These are phyloP conservation scores for Termitomyces sp. DNA, from an alignment of 768 basidiomycete genomes.

Conservation along the genomic window DNA sequence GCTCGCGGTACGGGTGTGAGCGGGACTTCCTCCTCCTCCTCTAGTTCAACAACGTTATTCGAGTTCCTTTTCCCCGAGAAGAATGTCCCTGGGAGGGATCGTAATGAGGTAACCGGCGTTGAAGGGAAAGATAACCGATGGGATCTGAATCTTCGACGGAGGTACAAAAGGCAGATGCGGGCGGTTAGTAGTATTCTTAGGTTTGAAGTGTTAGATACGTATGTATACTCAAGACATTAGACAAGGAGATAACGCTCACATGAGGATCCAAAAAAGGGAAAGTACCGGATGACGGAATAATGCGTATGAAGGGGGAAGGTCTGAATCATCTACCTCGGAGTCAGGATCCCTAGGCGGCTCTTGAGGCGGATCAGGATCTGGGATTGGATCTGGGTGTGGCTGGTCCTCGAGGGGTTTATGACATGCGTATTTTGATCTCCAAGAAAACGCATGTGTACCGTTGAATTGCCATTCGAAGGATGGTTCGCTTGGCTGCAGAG, in stretches of 20 bases:
- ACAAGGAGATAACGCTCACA: not conserved
- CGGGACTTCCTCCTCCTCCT: not conserved
- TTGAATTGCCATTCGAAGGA: constrained; percentile 21
- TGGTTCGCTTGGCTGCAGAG: constrained; percentile 12
- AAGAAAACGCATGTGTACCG: constrained; percentile 23
- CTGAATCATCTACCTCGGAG: not conserved
- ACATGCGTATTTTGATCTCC: constrained; percentile 23
- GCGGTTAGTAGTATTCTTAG: not conserved
- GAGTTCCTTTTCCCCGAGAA: not conserved
- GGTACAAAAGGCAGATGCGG: not conserved
- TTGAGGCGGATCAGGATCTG: constrained; percentile 15
- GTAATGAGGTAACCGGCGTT: not conserved
- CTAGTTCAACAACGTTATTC: not conserved
- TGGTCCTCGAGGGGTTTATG: constrained; percentile 11
- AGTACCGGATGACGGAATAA: not conserved
- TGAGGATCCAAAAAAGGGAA: not conserved
- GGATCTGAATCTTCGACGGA: not conserved
- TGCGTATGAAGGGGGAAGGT: no score
- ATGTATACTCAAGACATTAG: no score
- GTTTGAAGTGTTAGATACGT: not conserved
- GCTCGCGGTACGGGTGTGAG: not conserved
- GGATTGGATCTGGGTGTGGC: constrained; percentile 2
- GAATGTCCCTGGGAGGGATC: not conserved
- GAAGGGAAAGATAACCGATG: not conserved
- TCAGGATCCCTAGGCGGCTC: constrained; percentile 17